These are phyloP conservation scores for Megacollybia marginata DNA, from an alignment of 768 basidiomycete species.

Conservation along the genomic window DNA sequence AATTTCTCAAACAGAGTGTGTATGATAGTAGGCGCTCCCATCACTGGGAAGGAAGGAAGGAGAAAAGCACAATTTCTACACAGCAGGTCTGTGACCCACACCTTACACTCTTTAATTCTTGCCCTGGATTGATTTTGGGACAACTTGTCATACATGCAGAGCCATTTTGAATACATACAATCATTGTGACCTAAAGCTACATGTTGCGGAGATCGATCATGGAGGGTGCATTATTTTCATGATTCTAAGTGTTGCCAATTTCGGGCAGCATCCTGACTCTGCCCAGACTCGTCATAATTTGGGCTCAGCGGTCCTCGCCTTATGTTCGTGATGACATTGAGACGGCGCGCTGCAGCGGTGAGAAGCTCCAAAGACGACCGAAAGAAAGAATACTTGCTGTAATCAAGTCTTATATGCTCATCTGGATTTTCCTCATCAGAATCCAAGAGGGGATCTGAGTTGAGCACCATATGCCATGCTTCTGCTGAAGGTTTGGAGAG, in stretches of 20 bases:
- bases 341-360: slow-evolving; percentile 34
- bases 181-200: too few relatives aligned
- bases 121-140: too few relatives aligned
- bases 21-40: too few relatives aligned
- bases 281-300: slow-evolving; percentile 16
- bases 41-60: too few relatives aligned
- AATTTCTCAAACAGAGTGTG: too few relatives aligned
- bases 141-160: too few relatives aligned
- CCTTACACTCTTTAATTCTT: too few relatives aligned
- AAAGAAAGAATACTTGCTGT: slow-evolving; percentile 37
- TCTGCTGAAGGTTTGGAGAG: slow-evolving; percentile 33
- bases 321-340: slow-evolving; percentile 45
- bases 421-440: slow-evolving; percentile 69
- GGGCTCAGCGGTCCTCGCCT: slow-evolving; percentile 44
- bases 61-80: too few relatives aligned
- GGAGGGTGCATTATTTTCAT: slow-evolving; percentile 15
- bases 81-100: too few relatives aligned
- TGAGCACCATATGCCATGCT: slow-evolving; percentile 62
- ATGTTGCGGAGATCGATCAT: too few relatives aligned
- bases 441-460: slow-evolving; percentile 59
- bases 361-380: slow-evolving; percentile 1
- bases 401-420: slow-evolving; percentile 56
- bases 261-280: slow-evolving; percentile 10
- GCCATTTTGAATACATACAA: too few relatives aligned
- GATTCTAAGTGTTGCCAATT: slow-evolving; percentile 31